Base-by-base conservation (phyloP, 2,329 filamentous ascomycete genomes). In the Periconia macrospinosa region DNA sequence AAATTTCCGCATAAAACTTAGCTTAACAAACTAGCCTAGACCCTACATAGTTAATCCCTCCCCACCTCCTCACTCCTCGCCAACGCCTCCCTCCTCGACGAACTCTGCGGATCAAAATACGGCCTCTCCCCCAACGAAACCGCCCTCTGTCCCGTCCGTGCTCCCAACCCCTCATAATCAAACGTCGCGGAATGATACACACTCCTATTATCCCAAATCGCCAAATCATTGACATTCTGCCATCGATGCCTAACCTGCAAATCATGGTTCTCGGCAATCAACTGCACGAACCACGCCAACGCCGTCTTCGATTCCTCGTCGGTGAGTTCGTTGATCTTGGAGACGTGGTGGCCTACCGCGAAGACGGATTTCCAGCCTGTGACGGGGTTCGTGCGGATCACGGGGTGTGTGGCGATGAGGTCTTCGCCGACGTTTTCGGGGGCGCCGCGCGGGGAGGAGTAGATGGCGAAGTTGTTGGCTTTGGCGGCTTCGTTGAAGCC, bases 201-300 rank as follows among this genome's bases (percentile, higher is more conserved):
- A 46, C 77, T 79, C 9, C 82, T 72, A 55, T 87, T 88, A 62
- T 88, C 85, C 85, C 85, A 88, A 55, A 88, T 84, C 2, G 83
- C 79, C 46, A 80, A 70, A 61, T 81, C 78, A 56, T 80, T 78
- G 52, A 66, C 56, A 56, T 77, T 77, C 60, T 70, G 66, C 76
- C 76, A 78, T 49, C 69, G 65, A 52, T 74, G 71, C n/a, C 76
- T 60, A 15, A 74, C 72, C 52, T 76, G 74, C 15, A 76, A 53
- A 40, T 78, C 76, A 52, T 77, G 75, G 60, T 79, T 81, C 18
- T 49, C 18, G 41, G 49, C 41, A 30, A 57, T 53, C 14, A 78
- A 53, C 27, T 67, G 57, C 6, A 74, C 57, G 55, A 82, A 79
- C 69, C 73, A 77, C 48, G 76, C 71, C 45, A 80, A 58, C 14